Percentiles rank a stretch among this genome's conserved stretches.
phyloP scores from a whole-genome alignment of 1,139 yeast genomes.

The Pichia sp. region DNA sequence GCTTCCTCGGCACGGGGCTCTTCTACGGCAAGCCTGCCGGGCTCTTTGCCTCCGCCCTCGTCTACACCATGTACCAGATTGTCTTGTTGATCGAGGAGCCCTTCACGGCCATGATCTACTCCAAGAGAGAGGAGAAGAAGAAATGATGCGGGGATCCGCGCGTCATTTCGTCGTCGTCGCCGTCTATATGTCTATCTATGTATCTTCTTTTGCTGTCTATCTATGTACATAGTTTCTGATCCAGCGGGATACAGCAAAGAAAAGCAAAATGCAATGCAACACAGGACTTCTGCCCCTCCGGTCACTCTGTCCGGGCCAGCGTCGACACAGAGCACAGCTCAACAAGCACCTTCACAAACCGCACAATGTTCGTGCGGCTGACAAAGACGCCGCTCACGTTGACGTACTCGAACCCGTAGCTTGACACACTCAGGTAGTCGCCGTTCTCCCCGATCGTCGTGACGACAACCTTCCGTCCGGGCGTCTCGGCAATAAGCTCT shows the following conservation, averaged over 20 bases:
- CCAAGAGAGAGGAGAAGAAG: constrained; percentile 50
- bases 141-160: constrained; percentile 19
- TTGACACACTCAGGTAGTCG: constrained; percentile 9
- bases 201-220: too few relatives aligned
- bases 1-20: constrained; percentile 86
- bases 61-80: constrained; percentile 73
- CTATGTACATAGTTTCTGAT: background rate
- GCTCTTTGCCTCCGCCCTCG: constrained; percentile 63
- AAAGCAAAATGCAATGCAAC: background rate
- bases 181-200: background rate
- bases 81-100: constrained; percentile 94
- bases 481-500: background rate
- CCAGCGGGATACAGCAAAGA: too few relatives aligned
- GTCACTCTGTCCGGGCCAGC: background rate
- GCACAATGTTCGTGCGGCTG: background rate
- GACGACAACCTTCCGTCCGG: constrained; percentile 8
- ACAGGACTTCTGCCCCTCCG: too few relatives aligned
- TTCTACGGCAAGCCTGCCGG: constrained; percentile 93
- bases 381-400: constrained; percentile 9
- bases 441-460: constrained; percentile 8
- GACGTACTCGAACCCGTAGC: constrained; percentile 9
- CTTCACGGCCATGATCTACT: constrained; percentile 85
- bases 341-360: constrained; percentile 1
- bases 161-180: background rate
- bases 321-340: constrained; percentile 8